phyloP scores from a whole-genome alignment of 2,329 filamentous ascomycete species.

The Colletotrichum salicis region DNA sequence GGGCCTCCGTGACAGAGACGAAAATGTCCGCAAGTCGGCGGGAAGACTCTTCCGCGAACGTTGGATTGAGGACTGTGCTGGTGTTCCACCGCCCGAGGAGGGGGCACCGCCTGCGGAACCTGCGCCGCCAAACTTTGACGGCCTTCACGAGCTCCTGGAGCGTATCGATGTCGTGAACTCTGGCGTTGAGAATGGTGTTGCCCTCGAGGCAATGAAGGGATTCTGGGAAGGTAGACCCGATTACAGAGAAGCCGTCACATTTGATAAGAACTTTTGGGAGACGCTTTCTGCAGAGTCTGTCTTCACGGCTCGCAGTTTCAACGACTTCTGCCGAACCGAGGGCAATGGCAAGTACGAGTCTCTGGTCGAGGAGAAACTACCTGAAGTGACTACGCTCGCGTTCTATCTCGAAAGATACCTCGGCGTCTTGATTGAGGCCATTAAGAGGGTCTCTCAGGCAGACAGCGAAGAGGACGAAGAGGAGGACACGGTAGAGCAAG shows the following conservation, averaged over 20 bases:
- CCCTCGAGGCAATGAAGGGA: constrained; percentile 91
- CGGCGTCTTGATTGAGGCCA: constrained; percentile 71
- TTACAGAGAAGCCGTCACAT: constrained; percentile 77
- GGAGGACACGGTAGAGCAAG: constrained; percentile 87
- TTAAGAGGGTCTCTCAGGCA: constrained; percentile 67
- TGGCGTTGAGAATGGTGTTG: constrained; percentile 88
- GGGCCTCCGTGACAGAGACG: constrained; percentile 93
- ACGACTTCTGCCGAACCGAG: constrained; percentile 86
- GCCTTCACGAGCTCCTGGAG: constrained; percentile 88
- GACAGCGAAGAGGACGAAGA: constrained; percentile 73
- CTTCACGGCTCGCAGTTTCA: constrained; percentile 92
- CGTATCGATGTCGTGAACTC: constrained; percentile 94
- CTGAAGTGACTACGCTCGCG: constrained; percentile 90
- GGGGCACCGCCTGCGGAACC: constrained; percentile 66
- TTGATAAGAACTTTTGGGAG: constrained; percentile 82
- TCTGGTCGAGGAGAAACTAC: constrained; percentile 90
- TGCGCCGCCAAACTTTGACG: constrained; percentile 78
- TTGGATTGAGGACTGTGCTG: constrained; percentile 97
- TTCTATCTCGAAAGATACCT: constrained; percentile 88
- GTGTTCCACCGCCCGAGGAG: constrained; percentile 68
- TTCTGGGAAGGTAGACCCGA: constrained; percentile 96
- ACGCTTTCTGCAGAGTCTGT: constrained; percentile 85
- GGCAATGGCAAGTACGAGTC: constrained; percentile 79
- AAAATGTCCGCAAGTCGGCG: constrained; percentile 91
- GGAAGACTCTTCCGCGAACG: constrained; percentile 89